Evolutionary conservation across 352 stramenopile species (phyloP).

Genomic region (Globisporangium nunn): DNA sequence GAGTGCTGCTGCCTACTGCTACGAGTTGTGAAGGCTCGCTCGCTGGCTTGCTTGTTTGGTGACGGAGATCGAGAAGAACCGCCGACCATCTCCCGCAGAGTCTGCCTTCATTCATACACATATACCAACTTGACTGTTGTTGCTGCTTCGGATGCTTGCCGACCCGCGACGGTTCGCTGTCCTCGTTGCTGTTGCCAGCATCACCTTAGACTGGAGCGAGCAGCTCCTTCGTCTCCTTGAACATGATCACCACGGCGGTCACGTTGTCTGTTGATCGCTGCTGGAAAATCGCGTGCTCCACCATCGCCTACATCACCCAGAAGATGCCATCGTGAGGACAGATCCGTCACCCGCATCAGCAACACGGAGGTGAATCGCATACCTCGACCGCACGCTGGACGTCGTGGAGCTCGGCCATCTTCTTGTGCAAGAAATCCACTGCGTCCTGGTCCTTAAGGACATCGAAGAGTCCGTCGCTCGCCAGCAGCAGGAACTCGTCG

Average conservation of each 20-base stretch:
- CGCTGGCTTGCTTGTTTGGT: background rate
- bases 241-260: conserved; percentile 79
- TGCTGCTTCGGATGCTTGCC: background rate
- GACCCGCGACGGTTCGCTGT: too few species aligned
- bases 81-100: background rate
- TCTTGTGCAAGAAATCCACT: conserved; percentile 65
- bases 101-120: background rate
- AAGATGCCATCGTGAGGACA: background rate
- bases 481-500: conserved; percentile 76
- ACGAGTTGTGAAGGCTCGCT: background rate
- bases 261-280: conserved; percentile 85
- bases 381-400: conserved; percentile 79
- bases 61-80: background rate
- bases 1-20: background rate
- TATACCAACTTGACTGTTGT: background rate
- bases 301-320: conserved; percentile 30
- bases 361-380: background rate
- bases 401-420: conserved; percentile 61
- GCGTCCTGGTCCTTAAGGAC: conserved; percentile 82
- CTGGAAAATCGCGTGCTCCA: conserved; percentile 77
- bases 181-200: background rate
- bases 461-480: conserved; percentile 77
- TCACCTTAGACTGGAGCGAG: background rate
- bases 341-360: background rate
- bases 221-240: conserved; percentile 62